Base-by-base conservation (phyloP, 768 basidiomycete genomes). In the Pleurotus ostreatus region DNA sequence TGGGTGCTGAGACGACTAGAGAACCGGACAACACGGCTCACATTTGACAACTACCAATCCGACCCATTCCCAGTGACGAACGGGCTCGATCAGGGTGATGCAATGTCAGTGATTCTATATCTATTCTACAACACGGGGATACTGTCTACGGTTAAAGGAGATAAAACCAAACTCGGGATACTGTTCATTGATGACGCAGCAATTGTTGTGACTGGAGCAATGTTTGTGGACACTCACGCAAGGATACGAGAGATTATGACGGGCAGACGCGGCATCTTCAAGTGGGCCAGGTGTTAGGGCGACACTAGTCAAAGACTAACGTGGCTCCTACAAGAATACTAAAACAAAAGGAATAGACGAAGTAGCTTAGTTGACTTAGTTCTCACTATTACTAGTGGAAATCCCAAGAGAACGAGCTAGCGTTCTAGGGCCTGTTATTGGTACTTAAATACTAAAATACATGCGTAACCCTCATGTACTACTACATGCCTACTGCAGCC, bases 1-100 rank as follows among this genome's bases (percentile, higher is more conserved):
- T 68, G 59, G 45, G 48, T 68, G 0, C 45, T 57, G 22, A 23
- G 59, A 1, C 54, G 60, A 13, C 62, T 70, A n/a, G 43, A 25
- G 5, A 61, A 57, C 2, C 40, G 66, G 12, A 45, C 30, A 15
- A 71, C 70, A 0, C 44, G 18, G 3, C 43, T 72, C 0, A 22
- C 34, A 0, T 71, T 74, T 45, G 69, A 72, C 25, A 56, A 69
- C 45, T 69, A 46, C 57, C 38, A 40, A 2, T 71, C 70, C 0
- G 57, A 64, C 4, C 49, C 47, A 13, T 53, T 63, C 30, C 20
- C 49, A 3, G 58, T 68, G 1, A 22, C 53, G 22, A 69, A 66
- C 15, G 64, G 70, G 0, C 63, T 68, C 3, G 62, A 60, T 0
- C 69, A 72, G 53, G 69, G 69, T 0, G 58, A 61, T 52, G 66